phyloP scores from a whole-genome alignment of 2,329 filamentous ascomycete genomes.

The Claviceps humidiphila region DNA sequence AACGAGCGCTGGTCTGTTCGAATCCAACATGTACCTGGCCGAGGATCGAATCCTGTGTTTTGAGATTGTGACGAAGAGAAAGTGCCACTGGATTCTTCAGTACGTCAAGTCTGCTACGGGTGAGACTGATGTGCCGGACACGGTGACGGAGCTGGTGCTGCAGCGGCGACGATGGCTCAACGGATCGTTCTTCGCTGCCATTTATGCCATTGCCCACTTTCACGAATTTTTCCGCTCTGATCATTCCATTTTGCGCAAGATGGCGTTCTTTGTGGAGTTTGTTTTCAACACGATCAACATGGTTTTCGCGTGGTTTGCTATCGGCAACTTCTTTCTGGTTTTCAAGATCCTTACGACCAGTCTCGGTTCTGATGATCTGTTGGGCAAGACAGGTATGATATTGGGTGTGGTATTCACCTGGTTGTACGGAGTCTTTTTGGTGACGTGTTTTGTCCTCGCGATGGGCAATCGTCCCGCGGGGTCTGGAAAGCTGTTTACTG shows the following conservation, averaged over 20 bases:
- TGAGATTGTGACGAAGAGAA: constrained; percentile 93
- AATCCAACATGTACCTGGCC: constrained; percentile 97
- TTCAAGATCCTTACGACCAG: constrained; percentile 93
- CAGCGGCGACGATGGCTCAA: constrained; percentile 96
- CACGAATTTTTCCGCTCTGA: constrained; percentile 92
- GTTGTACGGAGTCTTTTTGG: constrained; percentile 82
- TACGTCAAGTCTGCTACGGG: constrained; percentile 97
- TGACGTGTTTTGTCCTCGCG: constrained; percentile 89
- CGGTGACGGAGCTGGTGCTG: constrained; percentile 86
- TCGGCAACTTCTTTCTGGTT: constrained; percentile 97
- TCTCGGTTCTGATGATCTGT: constrained; percentile 52
- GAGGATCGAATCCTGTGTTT: constrained; percentile 98
- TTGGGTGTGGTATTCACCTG: constrained; percentile 88
- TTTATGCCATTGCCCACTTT: constrained; percentile 90
- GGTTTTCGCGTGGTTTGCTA: constrained; percentile 97
- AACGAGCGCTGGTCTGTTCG: constrained; percentile 88
- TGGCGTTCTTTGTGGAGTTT: constrained; percentile 87
- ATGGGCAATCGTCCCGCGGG: constrained; percentile 91
- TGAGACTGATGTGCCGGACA: constrained; percentile 92
- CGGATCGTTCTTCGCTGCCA: constrained; percentile 93
- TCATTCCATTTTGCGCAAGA: constrained; percentile 75
- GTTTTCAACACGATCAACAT: constrained; percentile 90
- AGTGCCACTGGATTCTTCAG: constrained; percentile 93
- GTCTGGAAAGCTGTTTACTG: constrained; percentile 85
- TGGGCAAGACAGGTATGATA: constrained; percentile 66